Evolutionary conservation across 352 stramenopile species (phyloP).

Genomic region (Pythium brachiatum): DNA sequence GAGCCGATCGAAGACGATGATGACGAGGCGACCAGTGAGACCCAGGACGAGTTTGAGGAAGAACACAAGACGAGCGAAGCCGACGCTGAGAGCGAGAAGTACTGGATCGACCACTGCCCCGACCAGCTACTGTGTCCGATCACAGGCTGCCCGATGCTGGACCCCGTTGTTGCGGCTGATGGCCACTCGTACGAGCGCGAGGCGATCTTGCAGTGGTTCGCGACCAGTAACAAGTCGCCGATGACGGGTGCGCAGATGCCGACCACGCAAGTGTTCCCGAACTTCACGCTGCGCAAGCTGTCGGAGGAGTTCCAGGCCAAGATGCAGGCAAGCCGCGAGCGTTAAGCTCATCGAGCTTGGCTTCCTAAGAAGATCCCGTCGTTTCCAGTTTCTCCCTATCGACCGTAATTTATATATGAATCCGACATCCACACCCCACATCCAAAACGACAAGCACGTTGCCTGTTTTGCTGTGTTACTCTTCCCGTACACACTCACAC

Average conservation of each 20-base stretch:
- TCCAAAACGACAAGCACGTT: too few species aligned
- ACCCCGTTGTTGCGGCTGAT: slow-evolving; percentile 95
- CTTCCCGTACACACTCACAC: too few species aligned
- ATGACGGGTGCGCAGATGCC: slow-evolving; percentile 73
- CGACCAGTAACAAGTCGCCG: slow-evolving; percentile 75
- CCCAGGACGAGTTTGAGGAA: slow-evolving; percentile 2
- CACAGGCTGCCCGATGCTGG: slow-evolving; percentile 92
- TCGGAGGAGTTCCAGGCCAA: slow-evolving; percentile 46
- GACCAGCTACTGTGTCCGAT: slow-evolving; percentile 91
- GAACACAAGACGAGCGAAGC: slow-evolving; percentile 9
- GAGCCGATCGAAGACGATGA: slow-evolving; percentile 3
- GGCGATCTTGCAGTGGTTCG: slow-evolving; percentile 94
- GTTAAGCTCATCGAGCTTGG: too few species aligned
- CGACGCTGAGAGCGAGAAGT: too few species aligned
- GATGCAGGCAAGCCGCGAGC: too few species aligned
- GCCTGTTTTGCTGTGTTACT: too few species aligned
- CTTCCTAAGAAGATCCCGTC: too few species aligned
- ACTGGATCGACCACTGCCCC: slow-evolving; percentile 19
- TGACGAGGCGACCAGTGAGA: not conserved
- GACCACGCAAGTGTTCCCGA: slow-evolving; percentile 74
- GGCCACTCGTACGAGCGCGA: slow-evolving; percentile 97
- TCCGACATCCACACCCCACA: too few species aligned
- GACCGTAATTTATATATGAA: too few species aligned
- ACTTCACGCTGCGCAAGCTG: slow-evolving; percentile 68
- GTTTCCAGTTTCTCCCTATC: too few species aligned